These are phyloP conservation scores for Hygrophila difformis DNA, from an alignment of 257 asterid genomes.

Conservation along the genomic window DNA sequence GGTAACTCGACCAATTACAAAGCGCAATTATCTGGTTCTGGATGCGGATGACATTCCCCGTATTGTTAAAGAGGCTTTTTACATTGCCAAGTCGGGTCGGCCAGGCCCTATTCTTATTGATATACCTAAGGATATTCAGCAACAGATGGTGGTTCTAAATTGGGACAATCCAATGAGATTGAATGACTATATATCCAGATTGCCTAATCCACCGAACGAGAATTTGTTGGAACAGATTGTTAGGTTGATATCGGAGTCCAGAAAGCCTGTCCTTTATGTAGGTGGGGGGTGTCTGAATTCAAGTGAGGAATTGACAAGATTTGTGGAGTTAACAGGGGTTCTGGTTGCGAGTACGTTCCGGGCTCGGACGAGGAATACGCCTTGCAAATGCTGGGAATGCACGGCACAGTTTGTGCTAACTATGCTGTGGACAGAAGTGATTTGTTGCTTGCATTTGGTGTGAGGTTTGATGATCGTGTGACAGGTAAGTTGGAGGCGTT, in stretches of 20 bases:
- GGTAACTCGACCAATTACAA: conserved; percentile 78
- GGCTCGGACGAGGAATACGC: conserved; percentile 48
- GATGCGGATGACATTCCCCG: conserved; percentile 69
- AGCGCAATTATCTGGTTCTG: conserved; percentile 68
- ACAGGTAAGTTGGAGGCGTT: conserved; percentile 78
- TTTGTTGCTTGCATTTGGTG: conserved; percentile 77
- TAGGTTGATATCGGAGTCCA: conserved; percentile 55
- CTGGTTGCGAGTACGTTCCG: conserved; percentile 76
- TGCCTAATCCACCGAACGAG: conserved; percentile 43
- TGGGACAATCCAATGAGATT: conserved; percentile 64
- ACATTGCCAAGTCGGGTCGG: conserved; percentile 49
- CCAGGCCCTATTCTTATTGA: conserved; percentile 84
- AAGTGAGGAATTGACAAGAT: conserved; percentile 48
- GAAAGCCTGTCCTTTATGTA: conserved; percentile 62
- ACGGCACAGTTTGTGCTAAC: conserved; percentile 77
- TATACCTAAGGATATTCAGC: conserved; percentile 76
- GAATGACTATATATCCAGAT: conserved; percentile 49
- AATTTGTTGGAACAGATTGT: conserved; percentile 42
- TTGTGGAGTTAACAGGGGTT: conserved; percentile 62
- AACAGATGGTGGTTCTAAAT: conserved; percentile 63
- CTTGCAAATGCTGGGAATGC: conserved; percentile 87
- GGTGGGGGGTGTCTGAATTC: conserved; percentile 89
- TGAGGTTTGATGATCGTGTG: conserved; percentile 78
- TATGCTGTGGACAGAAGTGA: conserved; percentile 72
- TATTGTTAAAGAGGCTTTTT: conserved; percentile 58